Percentiles rank a stretch among this genome's conserved stretches.
phyloP scores from a whole-genome alignment of 768 basidiomycete species.

The Ramaria sp. region DNA sequence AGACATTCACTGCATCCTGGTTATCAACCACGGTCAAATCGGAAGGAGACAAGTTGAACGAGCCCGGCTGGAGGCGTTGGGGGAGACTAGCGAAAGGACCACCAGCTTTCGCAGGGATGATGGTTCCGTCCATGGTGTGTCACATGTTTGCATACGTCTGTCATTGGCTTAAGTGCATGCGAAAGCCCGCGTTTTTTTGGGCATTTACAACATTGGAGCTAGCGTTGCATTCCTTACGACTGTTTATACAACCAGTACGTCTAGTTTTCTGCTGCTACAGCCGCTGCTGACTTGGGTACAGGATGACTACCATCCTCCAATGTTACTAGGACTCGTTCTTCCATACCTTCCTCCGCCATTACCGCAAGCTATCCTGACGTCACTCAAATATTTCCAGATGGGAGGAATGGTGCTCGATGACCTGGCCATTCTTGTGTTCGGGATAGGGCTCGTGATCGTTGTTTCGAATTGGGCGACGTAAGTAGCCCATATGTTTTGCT shows the following conservation, averaged over 20 bases:
- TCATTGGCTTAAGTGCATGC: background rate
- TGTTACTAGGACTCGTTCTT: conserved; percentile 45
- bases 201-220: conserved; percentile 66
- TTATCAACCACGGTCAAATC: background rate
- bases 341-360: conserved; percentile 58
- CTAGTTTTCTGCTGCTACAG: background rate
- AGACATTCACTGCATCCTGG: conserved; percentile 17
- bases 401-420: conserved; percentile 60
- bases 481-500: conserved; percentile 5
- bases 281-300: conserved; percentile 17
- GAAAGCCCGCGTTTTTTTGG: conserved; percentile 68
- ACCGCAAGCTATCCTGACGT: conserved; percentile 49
- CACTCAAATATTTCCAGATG: conserved; percentile 60
- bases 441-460: conserved; percentile 53
- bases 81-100: conserved; percentile 35
- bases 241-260: conserved; percentile 55
- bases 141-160: conserved; percentile 1
- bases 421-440: conserved; percentile 57
- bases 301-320: conserved; percentile 51
- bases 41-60: conserved; percentile 17
- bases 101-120: conserved; percentile 24
- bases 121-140: conserved; percentile 50
- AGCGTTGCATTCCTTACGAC: conserved; percentile 56
- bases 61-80: conserved; percentile 49
- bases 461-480: conserved; percentile 35